A percentile compares a stretch with the other conserved stretches of the same genome.
Conservation (phyloP, 208 protist species). For the Trypanosoma caninum region DNA sequence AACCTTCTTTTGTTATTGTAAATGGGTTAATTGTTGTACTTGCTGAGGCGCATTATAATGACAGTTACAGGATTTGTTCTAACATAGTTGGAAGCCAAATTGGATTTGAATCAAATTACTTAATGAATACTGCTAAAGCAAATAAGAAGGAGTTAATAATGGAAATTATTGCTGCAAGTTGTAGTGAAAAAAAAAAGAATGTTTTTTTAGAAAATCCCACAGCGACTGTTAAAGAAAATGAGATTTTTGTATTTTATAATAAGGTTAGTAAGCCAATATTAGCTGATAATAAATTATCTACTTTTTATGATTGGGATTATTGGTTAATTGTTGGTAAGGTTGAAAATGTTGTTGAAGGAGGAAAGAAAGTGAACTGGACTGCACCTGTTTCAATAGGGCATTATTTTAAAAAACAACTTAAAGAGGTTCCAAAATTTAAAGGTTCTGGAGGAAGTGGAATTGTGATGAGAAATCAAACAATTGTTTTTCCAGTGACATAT, state of each 20-base stretch:
- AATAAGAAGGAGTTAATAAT: too few relatives aligned
- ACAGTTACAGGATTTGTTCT: neutral
- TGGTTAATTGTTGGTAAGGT: too few relatives aligned
- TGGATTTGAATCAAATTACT: neutral
- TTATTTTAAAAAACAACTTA: neutral
- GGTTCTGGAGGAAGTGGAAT: neutral
- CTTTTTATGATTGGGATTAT: too few relatives aligned
- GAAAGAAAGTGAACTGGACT: neutral
- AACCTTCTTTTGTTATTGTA: neutral
- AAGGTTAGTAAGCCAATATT: too few relatives aligned
- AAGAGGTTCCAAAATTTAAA: neutral
- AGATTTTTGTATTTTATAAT: too few relatives aligned
- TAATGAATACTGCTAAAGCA: too few relatives aligned
- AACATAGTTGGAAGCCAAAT: neutral
- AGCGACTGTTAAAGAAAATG: too few relatives aligned
- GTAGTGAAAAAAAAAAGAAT: too few relatives aligned
- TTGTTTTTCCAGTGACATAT: neutral
- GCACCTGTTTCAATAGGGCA: neutral
- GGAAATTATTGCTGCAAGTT: too few relatives aligned
- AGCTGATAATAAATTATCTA: too few relatives aligned
- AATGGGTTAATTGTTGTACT: neutral
- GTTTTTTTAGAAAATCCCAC: too few relatives aligned
- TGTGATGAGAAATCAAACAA: neutral
- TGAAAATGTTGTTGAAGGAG: too few relatives aligned
- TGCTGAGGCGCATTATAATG: neutral